Base-by-base conservation (phyloP, 2,329 filamentous ascomycete species). In the Neonectria magnoliae region DNA sequence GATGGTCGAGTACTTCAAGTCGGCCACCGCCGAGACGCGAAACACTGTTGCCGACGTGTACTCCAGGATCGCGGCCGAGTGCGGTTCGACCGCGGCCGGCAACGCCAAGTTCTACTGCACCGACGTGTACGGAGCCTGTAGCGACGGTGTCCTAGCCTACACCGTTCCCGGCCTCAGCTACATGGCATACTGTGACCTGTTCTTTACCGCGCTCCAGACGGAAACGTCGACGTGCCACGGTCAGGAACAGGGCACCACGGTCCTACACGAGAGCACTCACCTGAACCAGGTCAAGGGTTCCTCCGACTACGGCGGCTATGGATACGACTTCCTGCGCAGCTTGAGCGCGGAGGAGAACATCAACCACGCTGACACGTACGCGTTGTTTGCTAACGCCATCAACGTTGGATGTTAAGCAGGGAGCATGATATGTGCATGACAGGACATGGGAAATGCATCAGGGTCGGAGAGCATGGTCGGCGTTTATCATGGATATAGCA, bases 241-340 rank as follows among this genome's bases (percentile, higher is more conserved):
- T 2, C 89, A 91, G 78, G 90, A 91, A 73, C 87, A 90, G 78
- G 87, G 86, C 3, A 89, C 85, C 11, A 91, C 89, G 14, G 84
- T 84, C 33, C 76, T 92, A 14, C 90, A 92, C 72, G 90, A 92
- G 81, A 81, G 84, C 69, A 90, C 89, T 9, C 90, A 92, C 73
- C 67, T 85, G 81, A 84, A n/a, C 78, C 84, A 74, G 82, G 79
- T 78, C 66, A 87, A 86, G 60, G 87, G 88, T 9, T 91, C 89
- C 2, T 76, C 83, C 2, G 90, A 92, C 72, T 79, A 84, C 57
- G 85, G 81, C 27, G 88, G 87, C 29, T 91, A 90, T 71, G 75
- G 81, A 3, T 82, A 87, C 61, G 81, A 78, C 45, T 88, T 87
- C 52, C 85, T 88, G 64, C 69, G 76, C 14, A 72, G 77, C 6